phyloP scores from a whole-genome alignment of 805 yeast genomes.

The Barnettozyma botsteinii region DNA sequence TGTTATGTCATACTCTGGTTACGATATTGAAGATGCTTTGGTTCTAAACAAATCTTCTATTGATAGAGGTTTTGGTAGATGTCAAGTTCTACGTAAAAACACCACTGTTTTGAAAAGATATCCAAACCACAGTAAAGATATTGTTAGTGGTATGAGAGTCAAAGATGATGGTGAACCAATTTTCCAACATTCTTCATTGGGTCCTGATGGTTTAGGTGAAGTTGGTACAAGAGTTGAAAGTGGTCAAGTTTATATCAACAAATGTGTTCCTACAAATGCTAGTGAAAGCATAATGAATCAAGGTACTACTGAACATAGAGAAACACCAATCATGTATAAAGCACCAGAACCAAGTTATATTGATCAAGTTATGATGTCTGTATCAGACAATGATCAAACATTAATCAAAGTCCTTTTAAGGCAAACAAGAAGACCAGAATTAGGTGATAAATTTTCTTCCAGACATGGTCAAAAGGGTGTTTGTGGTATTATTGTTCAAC shows the following conservation, averaged over 20 bases:
- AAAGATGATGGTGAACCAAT: conserved; percentile 78
- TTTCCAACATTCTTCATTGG: conserved; percentile 79
- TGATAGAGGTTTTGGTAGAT: conserved; percentile 96
- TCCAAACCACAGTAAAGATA: conserved; percentile 90
- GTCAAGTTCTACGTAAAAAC: conserved; percentile 90
- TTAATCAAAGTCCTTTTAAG: conserved; percentile 85
- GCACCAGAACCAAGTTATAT: conserved; percentile 95
- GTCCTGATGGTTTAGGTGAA: conserved; percentile 95
- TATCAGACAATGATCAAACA: conserved; percentile 92
- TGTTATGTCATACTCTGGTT: conserved; percentile 98
- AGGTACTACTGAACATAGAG: conserved; percentile 59
- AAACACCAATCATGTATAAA: conserved; percentile 85
- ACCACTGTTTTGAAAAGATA: conserved; percentile 86
- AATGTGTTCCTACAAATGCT: conserved; percentile 85
- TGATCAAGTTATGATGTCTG: conserved; percentile 97
- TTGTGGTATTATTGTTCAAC: conserved; percentile 96
- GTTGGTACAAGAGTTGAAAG: conserved; percentile 87
- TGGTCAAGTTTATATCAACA: conserved; percentile 92
- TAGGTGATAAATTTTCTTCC: conserved; percentile 95
- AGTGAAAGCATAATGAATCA: conserved; percentile 43
- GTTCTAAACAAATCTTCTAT: conserved; percentile 89
- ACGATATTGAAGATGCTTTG: conserved; percentile 98
- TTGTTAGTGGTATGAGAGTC: conserved; percentile 85
- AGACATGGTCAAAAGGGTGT: conserved; percentile 99
- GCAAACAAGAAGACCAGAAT: conserved; percentile 95